phyloP scores from a whole-genome alignment of 2,329 filamentous ascomycete genomes.

The Botrytis porri region DNA sequence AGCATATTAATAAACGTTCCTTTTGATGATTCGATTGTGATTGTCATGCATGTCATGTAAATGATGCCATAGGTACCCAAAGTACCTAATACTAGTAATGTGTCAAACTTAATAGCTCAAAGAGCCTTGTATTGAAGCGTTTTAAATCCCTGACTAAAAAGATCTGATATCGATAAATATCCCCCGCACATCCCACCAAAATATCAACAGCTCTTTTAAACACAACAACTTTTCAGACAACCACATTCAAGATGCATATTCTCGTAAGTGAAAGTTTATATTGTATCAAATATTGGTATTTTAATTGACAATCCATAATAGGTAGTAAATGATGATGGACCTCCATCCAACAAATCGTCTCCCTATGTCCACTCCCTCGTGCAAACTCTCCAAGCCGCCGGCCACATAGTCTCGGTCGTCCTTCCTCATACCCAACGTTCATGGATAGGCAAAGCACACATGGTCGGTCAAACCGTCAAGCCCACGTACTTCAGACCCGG shows the following conservation, averaged over 20 bases:
- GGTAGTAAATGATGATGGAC: conserved; percentile 77
- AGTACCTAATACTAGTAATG: not conserved
- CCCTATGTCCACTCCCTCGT: conserved; percentile 78
- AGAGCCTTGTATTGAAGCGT: not conserved
- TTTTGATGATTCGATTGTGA: not conserved
- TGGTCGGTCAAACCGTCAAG: conserved; percentile 84
- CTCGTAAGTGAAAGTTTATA: conserved; percentile 42
- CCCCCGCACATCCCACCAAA: conserved; percentile 14
- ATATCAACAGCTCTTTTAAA: not conserved
- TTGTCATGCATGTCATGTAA: not conserved
- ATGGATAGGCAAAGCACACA: conserved; percentile 98
- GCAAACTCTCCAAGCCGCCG: conserved; percentile 65
- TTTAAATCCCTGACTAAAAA: conserved; percentile 16
- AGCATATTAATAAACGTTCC: not conserved
- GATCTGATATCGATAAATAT: conserved; percentile 19
- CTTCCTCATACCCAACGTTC: conserved; percentile 89
- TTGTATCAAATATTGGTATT: not conserved
- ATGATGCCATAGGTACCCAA: not conserved
- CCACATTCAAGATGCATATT: conserved; percentile 46
- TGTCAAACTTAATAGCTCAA: not conserved
- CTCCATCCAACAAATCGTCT: conserved; percentile 72
- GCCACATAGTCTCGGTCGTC: conserved; percentile 87
- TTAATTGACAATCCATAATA: conserved; percentile 1
- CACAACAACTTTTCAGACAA: not conserved
- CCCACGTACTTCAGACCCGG: conserved; percentile 78